Conservation (phyloP, 1,139 yeast genomes). For the Meyerozyma carpophila region DNA sequence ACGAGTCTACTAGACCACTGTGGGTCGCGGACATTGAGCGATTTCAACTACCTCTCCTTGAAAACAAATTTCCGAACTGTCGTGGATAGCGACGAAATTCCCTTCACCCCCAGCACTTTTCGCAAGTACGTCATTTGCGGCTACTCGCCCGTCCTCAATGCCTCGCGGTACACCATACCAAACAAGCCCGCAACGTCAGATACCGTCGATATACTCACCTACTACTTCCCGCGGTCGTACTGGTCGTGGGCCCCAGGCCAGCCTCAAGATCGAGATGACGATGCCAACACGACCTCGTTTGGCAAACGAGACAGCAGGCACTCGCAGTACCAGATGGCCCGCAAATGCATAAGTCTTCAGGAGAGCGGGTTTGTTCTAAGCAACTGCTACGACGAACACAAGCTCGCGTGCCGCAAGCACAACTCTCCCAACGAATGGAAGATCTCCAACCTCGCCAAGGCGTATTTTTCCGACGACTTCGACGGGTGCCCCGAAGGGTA, state of each 20-base stretch:
- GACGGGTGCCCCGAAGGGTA: conserved; percentile 47
- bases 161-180: conserved; percentile 20
- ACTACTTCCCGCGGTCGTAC: conserved; percentile 27
- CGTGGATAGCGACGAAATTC: conserved; percentile 22
- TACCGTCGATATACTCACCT: conserved; percentile 11
- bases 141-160: conserved; percentile 51
- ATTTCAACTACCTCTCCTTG: conserved; percentile 7
- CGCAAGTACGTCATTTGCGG: conserved; percentile 47
- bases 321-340: conserved; percentile 28
- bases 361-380: conserved; percentile 51
- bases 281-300: background rate
- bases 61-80: conserved; percentile 34
- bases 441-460: conserved; percentile 24
- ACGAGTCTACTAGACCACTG: background rate
- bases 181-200: conserved; percentile 7
- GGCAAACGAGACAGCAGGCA: background rate
- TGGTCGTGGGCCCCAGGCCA: conserved; percentile 74
- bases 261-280: conserved; percentile 26
- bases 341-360: conserved; percentile 56
- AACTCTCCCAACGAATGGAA: conserved; percentile 43
- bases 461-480: conserved; percentile 48
- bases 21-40: background rate
- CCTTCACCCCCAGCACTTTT: conserved; percentile 29
- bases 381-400: conserved; percentile 55
- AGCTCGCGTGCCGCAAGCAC: conserved; percentile 51